Evolutionary conservation across 805 yeast species (phyloP), one percentile per base, ranked within the genome.

Genomic region (Metschnikowia peoriensis): DNA sequence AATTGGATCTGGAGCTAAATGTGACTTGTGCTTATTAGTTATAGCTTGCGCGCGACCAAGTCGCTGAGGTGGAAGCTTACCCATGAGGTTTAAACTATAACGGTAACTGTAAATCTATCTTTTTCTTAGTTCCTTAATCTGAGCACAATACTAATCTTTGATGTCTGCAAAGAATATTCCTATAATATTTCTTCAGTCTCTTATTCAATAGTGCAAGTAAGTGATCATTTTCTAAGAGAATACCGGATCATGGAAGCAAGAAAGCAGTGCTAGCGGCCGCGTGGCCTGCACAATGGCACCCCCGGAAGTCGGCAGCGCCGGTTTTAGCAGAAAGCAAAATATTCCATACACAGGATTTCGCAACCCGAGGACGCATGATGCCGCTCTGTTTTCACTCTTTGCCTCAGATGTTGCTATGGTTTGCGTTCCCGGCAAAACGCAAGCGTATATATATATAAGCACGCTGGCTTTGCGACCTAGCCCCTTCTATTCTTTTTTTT

Each of bases 291-390:
- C 50, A 54, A 41, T 43, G 41, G 48, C 12, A 28, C 56, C 55
- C 58, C 28, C 58, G 57, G 59, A 56, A 54, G 46, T 53, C 48
- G 47, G 50, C 28, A 34, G 16, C 60, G 41, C 58, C 50, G 29
- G 58, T 51, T 58, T 38, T 38, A 50, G 60, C 51, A 38, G 49
- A 57, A 55, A 57, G 56, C 62, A 59, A 57, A 59, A 59, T 59
- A 59, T 28, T 17, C 47, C 16, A n/a, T 47, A 38, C 54, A 54
- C 60, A 56, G 58, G 51, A 22, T 15, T 35, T n/a, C 8, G 29
- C 28, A 16, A 47, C 38, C 44, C 43, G 28, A 38, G 29, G 32
- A 47, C 51, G 57, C 57, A 54, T 44, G 43, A 50, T 41, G 53
- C 53, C 53, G 53, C 50, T 46, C 49, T 41, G 34, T 49, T 22